These are phyloP conservation scores for Aspergillus candidus DNA, from an alignment of 2,329 filamentous ascomycete species.

Conservation along the genomic window DNA sequence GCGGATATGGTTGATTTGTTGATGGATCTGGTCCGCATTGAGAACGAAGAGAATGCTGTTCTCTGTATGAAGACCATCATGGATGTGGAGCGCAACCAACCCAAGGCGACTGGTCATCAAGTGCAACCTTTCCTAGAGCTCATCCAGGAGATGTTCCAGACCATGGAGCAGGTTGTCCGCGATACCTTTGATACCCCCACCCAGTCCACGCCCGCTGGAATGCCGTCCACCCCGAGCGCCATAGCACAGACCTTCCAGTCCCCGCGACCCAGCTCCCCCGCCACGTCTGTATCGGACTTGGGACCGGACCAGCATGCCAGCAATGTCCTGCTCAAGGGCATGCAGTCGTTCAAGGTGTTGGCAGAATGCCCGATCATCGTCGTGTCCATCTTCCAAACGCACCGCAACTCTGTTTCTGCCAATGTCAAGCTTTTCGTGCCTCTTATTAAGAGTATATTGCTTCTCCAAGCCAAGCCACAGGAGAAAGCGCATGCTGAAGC, in stretches of 20 bases:
- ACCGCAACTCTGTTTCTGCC: constrained; percentile 67
- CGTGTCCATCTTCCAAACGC: constrained; percentile 94
- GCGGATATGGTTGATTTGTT: constrained; percentile 83
- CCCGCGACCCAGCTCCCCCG: constrained; percentile 82
- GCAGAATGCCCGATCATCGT: constrained; percentile 98
- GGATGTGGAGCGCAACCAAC: constrained; percentile 90
- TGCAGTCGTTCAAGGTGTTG: constrained; percentile 98
- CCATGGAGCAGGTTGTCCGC: constrained; percentile 88
- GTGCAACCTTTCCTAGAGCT: constrained; percentile 86
- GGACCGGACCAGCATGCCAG: constrained; percentile 76
- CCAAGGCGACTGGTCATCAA: constrained; percentile 70
- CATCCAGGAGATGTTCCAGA: constrained; percentile 92
- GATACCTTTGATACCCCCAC: constrained; percentile 84
- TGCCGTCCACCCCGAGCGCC: constrained; percentile 48
- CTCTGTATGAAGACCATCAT: constrained; percentile 97
- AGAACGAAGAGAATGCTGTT: constrained; percentile 99
- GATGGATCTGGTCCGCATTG: constrained; percentile 78
- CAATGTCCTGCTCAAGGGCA: constrained; percentile 78
- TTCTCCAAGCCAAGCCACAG: constrained; percentile 87
- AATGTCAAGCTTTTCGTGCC: constrained; percentile 93
- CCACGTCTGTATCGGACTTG: constrained; percentile 72
- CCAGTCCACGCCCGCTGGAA: constrained; percentile 46
- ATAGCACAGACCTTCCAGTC: constrained; percentile 68
- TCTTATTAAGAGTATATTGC: constrained; percentile 81
- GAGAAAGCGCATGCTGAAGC: constrained; percentile 86